phyloP scores from a whole-genome alignment of 202 grass and related monocot species.

The Setaria italica region DNA sequence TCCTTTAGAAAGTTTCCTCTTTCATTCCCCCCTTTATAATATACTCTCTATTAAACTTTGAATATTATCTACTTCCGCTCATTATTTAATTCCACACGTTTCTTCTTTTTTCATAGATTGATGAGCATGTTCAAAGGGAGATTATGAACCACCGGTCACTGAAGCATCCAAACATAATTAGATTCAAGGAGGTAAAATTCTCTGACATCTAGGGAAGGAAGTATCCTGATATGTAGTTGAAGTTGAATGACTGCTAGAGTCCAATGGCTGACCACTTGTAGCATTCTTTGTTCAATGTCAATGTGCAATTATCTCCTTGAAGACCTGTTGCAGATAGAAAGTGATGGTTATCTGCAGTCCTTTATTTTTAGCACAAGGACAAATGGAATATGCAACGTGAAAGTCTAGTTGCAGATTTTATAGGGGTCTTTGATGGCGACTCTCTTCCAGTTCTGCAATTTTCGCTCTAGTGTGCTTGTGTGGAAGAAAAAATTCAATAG shows the following conservation, averaged over 20 bases:
- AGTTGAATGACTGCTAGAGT: conserved; percentile 17
- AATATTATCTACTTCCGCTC: not conserved
- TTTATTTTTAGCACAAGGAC: conserved; percentile 27
- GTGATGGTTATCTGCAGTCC: conserved; percentile 26
- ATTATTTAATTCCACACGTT: conserved; percentile 22
- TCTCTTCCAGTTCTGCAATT: conserved; percentile 2
- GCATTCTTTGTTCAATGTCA: not conserved
- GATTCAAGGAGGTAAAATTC: conserved; percentile 95
- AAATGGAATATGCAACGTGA: conserved; percentile 21
- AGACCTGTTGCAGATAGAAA: conserved; percentile 34
- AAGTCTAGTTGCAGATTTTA: conserved; percentile 41
- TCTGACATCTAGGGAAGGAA: not conserved
- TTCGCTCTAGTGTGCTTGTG: not conserved
- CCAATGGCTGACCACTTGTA: not conserved
- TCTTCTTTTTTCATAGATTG: conserved; percentile 64
- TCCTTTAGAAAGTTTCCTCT: not conserved
- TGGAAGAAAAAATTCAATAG: not conserved
- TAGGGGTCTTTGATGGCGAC: conserved; percentile 37
- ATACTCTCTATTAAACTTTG: not conserved
- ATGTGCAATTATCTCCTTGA: not conserved
- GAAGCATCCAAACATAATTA: conserved; percentile 91
- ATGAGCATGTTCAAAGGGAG: conserved; percentile 98
- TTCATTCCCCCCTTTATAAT: not conserved
- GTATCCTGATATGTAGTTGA: conserved; percentile 6
- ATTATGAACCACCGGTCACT: conserved; percentile 98